These are phyloP conservation scores for Fusarium lyarnte DNA, from an alignment of 2,329 filamentous ascomycete species.

Conservation along the genomic window DNA sequence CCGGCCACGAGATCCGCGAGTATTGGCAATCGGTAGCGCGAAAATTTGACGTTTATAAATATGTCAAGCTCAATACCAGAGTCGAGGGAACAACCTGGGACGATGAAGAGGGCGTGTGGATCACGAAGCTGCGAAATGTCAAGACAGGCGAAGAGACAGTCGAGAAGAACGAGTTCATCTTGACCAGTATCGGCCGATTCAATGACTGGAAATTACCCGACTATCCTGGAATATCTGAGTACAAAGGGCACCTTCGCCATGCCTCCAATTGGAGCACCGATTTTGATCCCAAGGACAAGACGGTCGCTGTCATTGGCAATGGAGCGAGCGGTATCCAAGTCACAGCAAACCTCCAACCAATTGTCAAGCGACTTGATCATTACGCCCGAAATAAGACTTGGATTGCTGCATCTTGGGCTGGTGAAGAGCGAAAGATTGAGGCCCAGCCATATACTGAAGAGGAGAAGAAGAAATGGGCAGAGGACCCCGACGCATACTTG, in stretches of 20 bases:
- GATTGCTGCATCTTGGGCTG: slow-evolving; percentile 71
- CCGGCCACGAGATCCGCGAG: slow-evolving; percentile 71
- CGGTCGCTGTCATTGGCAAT: slow-evolving; percentile 70
- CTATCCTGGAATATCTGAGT: slow-evolving; percentile 66
- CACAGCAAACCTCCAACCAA: slow-evolving; percentile 61
- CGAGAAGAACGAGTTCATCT: slow-evolving; percentile 67
- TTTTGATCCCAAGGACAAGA: slow-evolving; percentile 60
- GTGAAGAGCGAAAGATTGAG: slow-evolving; percentile 63
- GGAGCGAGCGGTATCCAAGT: slow-evolving; percentile 69
- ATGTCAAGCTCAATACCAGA: slow-evolving; percentile 63
- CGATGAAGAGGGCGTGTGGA: slow-evolving; percentile 62
- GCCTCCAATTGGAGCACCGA: slow-evolving; percentile 67
- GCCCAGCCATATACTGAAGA: slow-evolving; percentile 65
- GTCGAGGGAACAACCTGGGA: slow-evolving; percentile 68
- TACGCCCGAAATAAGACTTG: slow-evolving; percentile 73
- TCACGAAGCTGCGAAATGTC: slow-evolving; percentile 56
- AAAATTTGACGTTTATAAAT: slow-evolving; percentile 72
- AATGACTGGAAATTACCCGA: slow-evolving; percentile 72
- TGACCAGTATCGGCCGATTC: slow-evolving; percentile 72
- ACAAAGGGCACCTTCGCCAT: slow-evolving; percentile 65
- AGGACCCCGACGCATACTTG: slow-evolving; percentile 69
- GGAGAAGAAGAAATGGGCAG: slow-evolving; percentile 63
- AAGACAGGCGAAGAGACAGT: slow-evolving; percentile 50
- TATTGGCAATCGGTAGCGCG: slow-evolving; percentile 72
- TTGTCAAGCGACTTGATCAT: slow-evolving; percentile 65